phyloP scores from a whole-genome alignment of 1,284 basidiomycete species.

The Apiotrichum veenhuisii region DNA sequence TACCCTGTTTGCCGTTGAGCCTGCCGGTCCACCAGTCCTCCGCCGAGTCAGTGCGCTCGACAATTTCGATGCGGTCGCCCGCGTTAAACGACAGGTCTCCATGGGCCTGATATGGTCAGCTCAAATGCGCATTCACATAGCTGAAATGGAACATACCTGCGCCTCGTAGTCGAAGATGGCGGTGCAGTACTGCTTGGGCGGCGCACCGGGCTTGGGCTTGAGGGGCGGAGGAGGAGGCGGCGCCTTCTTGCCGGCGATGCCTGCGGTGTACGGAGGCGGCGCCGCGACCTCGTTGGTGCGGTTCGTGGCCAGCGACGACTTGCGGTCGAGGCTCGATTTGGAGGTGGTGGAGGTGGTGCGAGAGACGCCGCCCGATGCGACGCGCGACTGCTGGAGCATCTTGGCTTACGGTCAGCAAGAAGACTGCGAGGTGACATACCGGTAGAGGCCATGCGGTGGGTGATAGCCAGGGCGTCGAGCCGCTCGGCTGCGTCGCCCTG shows the following conservation, averaged over 20 bases:
- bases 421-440: constrained; percentile 54
- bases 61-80: constrained; percentile 91
- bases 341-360: constrained; percentile 51
- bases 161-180: constrained; percentile 95
- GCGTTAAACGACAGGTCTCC: constrained; percentile 88
- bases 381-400: constrained; percentile 23
- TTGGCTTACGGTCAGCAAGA: constrained; percentile 19
- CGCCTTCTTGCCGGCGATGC: constrained; percentile 62
- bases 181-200: constrained; percentile 68
- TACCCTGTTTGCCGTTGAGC: constrained; percentile 77
- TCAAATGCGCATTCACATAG: background rate
- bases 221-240: constrained; percentile 82
- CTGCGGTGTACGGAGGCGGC: constrained; percentile 48
- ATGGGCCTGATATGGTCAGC: constrained; percentile 60
- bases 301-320: constrained; percentile 48
- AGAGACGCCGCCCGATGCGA: constrained; percentile 2
- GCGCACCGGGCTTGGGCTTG: constrained; percentile 67
- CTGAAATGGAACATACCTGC: constrained; percentile 53
- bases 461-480: constrained; percentile 72
- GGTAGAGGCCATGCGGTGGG: constrained; percentile 75
- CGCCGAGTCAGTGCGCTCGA: constrained; percentile 74
- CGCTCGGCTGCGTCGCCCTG: constrained; percentile 72
- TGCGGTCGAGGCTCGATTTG: constrained; percentile 43
- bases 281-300: constrained; percentile 24
- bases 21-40: constrained; percentile 99